Conservation (phyloP, 2,329 filamentous ascomycete species). For the Dendrostoma leiphaemia region DNA sequence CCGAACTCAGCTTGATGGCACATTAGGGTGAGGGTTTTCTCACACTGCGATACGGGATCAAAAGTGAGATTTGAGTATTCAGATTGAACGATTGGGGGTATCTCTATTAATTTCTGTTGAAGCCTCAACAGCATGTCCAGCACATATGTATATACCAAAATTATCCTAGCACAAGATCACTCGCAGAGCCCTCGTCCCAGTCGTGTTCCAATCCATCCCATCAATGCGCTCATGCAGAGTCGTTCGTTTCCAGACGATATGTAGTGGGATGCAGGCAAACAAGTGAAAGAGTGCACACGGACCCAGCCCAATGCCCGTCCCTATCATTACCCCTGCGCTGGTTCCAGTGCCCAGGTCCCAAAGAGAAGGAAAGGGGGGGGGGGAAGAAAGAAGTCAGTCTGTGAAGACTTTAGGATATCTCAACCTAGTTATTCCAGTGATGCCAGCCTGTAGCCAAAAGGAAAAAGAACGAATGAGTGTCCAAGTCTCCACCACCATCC, state of each 20-base stretch:
- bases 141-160: constrained; percentile 2
- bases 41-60: no score
- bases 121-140: not conserved
- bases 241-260: not conserved
- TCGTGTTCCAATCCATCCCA: constrained; percentile 1
- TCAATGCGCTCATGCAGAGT: not conserved
- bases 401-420: constrained; percentile 7
- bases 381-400: not conserved
- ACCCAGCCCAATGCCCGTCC: constrained; percentile 11
- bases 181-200: not conserved
- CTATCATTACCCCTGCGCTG: not conserved
- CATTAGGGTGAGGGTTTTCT: no score
- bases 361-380: not conserved
- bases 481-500: not conserved
- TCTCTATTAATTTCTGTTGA: constrained; percentile 16
- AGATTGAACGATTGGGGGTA: constrained; percentile 13
- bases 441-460: constrained; percentile 15
- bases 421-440: not conserved
- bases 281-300: constrained; percentile 3
- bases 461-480: not conserved
- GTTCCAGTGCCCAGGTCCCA: not conserved
- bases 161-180: not conserved
- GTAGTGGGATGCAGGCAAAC: not conserved
- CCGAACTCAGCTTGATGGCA: no score
- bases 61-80: no score